Evolutionary conservation across 108 stramenopile genomes (phyloP), one percentile per base, ranked within the genome.

Genomic region (Fragilariopsis cylindrus): DNA sequence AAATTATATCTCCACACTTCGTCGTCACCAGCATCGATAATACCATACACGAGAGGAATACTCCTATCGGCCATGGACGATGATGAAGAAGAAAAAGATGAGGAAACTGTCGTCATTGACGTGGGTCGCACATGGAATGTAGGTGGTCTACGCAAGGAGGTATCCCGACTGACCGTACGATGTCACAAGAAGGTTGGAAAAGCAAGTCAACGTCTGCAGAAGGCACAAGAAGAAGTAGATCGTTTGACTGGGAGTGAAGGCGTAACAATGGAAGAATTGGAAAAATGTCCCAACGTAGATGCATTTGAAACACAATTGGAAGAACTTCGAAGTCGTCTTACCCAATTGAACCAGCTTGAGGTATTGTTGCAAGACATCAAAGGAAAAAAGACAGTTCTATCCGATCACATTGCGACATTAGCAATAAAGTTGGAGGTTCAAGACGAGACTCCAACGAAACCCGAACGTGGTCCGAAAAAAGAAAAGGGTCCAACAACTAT

Each of bases 161-260:
- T 85, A 7, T 46, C 81, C 15, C 85, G 91, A 30, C 81, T 83
- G 5, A 80, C 77, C 16, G 69, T 86, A 6, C 87, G 94, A 52
- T 84, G 85, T 46, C 88, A 86, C 81, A 95, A 95, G 60, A 95
- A 95, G 69, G 86, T 91, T 15, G 92, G 90, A 9, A 95, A 95
- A 57, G 89, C 82, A 3, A 80, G 79, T 40, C 55, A 78, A 55
- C 81, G 88, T 4, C 60, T 89, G 21, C 55, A 67, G 60, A 83
- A 83, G 47, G 89, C 93, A 13, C 71, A 81, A 48, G 80, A 85
- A n/a, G 58, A 76, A 43, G 81, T 89, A 30, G 81, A 87, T 48
- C 73, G 78, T 66, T 62, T 87, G 73, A 85, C 65, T 46, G 52
- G 66, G 30, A 56, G 67, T 43, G 81, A 76, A 8, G 67, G 88